Conservation (phyloP, 257 asterid species). For the Nicotiana undulata region DNA sequence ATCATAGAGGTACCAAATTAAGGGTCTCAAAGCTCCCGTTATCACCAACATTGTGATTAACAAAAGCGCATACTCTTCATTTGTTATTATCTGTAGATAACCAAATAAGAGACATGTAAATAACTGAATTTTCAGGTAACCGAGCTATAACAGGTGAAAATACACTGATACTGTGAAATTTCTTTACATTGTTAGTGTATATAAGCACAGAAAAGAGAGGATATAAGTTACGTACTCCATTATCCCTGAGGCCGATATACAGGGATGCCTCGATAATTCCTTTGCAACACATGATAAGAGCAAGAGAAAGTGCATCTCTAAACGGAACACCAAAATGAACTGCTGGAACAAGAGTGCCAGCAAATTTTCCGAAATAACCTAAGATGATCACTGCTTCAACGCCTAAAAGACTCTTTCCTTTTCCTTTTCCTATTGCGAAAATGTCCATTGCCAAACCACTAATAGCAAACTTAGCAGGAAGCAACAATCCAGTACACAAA, state of each 20-base stretch:
- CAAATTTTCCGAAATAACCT: slow-evolving; percentile 34
- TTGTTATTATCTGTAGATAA: slow-evolving; percentile 31
- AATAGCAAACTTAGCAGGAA: slow-evolving; percentile 51
- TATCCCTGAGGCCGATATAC: slow-evolving; percentile 32
- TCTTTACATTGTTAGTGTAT: background rate
- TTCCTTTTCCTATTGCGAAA: slow-evolving; percentile 1
- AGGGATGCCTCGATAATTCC: slow-evolving; percentile 47
- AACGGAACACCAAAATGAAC: slow-evolving; percentile 25
- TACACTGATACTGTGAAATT: background rate
- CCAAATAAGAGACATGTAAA: slow-evolving; percentile 2
- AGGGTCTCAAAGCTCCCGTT: slow-evolving; percentile 46
- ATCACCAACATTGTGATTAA: slow-evolving; percentile 36
- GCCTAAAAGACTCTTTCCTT: background rate
- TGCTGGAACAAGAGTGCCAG: slow-evolving; percentile 32
- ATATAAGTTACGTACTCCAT: slow-evolving; percentile 26
- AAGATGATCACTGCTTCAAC: slow-evolving; percentile 18
- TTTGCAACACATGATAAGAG: slow-evolving; percentile 51
- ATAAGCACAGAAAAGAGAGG: background rate
- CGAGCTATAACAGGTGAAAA: background rate
- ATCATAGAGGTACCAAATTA: slow-evolving; percentile 38
- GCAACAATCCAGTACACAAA: slow-evolving; percentile 27
- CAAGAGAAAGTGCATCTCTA: slow-evolving; percentile 39
- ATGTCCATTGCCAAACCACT: slow-evolving; percentile 35
- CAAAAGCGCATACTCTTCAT: slow-evolving; percentile 40
- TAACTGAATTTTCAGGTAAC: background rate